Percentiles rank a stretch among this genome's conserved stretches.
These are phyloP conservation scores for Lotus japonicus DNA, from an alignment of 306 rosid genomes.

Conservation along the genomic window DNA sequence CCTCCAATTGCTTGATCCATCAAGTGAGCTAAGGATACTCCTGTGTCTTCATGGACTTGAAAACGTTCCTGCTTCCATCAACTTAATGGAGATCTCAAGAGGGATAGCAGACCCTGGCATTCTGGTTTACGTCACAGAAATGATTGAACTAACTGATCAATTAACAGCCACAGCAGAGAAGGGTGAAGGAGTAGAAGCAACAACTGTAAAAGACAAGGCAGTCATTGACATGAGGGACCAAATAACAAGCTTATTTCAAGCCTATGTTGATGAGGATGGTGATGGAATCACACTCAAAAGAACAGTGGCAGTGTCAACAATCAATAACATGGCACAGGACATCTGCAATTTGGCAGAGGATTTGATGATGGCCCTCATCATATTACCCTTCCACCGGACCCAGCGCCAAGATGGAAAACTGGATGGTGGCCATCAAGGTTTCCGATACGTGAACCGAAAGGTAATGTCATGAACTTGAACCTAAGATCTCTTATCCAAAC, in stretches of 20 bases:
- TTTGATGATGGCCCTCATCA: conserved; percentile 56
- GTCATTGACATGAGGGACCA: conserved; percentile 54
- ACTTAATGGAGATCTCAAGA: conserved; percentile 77
- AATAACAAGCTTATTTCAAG: conserved; percentile 48
- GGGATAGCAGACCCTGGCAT: conserved; percentile 57
- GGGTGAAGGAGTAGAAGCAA: conserved; percentile 36
- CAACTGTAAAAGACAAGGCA: conserved; percentile 41
- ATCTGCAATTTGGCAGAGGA: conserved; percentile 74
- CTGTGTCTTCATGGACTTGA: conserved; percentile 70
- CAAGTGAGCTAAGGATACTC: conserved; percentile 51
- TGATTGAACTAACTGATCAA: conserved; percentile 69
- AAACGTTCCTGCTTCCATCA: conserved; percentile 46
- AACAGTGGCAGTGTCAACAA: conserved; percentile 50
- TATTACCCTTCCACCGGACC: conserved; percentile 78
- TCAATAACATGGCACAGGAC: conserved; percentile 57
- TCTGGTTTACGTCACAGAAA: conserved; percentile 57
- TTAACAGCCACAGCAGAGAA: conserved; percentile 47
- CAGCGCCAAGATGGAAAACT: conserved; percentile 49
- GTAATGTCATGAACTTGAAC: conserved; percentile 26
- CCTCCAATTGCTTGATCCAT: conserved; percentile 61
- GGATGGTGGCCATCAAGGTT: conserved; percentile 53
- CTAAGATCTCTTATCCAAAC: neutral
- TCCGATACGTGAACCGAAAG: conserved; percentile 82
- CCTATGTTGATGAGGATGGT: conserved; percentile 33
- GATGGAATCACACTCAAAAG: conserved; percentile 51